Percentiles rank a stretch among this genome's conserved stretches.
phyloP scores from a whole-genome alignment of 805 yeast species.

The Sugiyamaella floridensis region DNA sequence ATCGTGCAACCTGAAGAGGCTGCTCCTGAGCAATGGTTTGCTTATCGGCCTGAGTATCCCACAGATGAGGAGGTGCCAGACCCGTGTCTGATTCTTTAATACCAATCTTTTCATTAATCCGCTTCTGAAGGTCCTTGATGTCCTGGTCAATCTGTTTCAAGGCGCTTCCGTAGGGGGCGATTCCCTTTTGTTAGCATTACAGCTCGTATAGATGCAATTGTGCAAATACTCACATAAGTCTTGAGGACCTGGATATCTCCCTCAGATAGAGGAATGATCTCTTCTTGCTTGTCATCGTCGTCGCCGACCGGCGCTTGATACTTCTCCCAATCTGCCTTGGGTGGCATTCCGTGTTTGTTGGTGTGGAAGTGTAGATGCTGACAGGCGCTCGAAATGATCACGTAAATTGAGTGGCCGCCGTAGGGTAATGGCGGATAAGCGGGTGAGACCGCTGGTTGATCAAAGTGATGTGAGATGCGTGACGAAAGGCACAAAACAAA shows the following conservation, averaged over 20 bases:
- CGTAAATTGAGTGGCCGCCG: neutral
- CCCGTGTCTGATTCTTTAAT: conserved; percentile 87
- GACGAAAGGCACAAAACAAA: no score
- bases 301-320: conserved; percentile 80
- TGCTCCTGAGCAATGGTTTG: conserved; percentile 90
- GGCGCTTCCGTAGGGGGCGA: conserved; percentile 86
- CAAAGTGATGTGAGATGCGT: no score
- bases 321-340: conserved; percentile 98
- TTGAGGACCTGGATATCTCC: conserved; percentile 96
- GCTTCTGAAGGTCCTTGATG: conserved; percentile 70
- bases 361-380: neutral
- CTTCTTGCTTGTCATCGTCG: conserved; percentile 48
- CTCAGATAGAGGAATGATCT: conserved; percentile 81
- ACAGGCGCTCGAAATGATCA: neutral
- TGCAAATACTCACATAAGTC: conserved; percentile 49
- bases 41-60: conserved; percentile 97
- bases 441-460: no score
- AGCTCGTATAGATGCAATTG: conserved; percentile 15
- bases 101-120: conserved; percentile 93
- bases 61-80: conserved; percentile 88
- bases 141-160: conserved; percentile 83
- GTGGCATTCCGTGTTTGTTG: conserved; percentile 56
- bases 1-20: conserved; percentile 96
- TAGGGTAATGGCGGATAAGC: neutral
- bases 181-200: conserved; percentile 44